phyloP scores from a whole-genome alignment of 2,329 filamentous ascomycete species.

The Colletotrichum melonis region DNA sequence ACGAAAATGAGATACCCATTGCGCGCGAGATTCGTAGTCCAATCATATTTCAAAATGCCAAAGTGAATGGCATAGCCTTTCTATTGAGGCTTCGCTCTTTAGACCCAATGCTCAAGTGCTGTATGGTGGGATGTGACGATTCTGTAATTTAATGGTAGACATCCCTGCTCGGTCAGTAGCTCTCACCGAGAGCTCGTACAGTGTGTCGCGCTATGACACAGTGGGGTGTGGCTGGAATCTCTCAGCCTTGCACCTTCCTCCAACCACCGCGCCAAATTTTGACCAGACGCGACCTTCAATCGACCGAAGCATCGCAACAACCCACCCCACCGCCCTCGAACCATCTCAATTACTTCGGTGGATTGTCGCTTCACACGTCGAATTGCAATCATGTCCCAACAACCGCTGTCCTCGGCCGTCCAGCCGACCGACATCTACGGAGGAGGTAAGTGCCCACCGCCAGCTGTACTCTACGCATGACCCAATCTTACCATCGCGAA shows the following conservation, averaged over 20 bases:
- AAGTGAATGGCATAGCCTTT: not conserved
- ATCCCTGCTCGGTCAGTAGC: slow-evolving; percentile 18
- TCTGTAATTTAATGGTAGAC: not conserved
- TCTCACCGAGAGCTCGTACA: slow-evolving; percentile 33
- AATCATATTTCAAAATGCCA: not conserved
- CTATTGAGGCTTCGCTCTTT: not conserved
- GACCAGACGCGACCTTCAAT: slow-evolving; percentile 28
- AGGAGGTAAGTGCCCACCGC: slow-evolving; percentile 59
- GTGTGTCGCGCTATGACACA: slow-evolving; percentile 28
- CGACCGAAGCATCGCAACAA: slow-evolving; percentile 29
- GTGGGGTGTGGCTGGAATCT: slow-evolving; percentile 34
- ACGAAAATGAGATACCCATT: not conserved
- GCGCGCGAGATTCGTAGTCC: not conserved
- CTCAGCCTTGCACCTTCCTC: slow-evolving; percentile 36
- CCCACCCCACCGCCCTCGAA: slow-evolving; percentile 1
- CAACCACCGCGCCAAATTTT: slow-evolving; percentile 33
- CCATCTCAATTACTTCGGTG: slow-evolving; percentile 19
- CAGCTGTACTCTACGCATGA: slow-evolving; percentile 18
- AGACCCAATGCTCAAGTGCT: not conserved
- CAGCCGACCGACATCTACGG: slow-evolving; percentile 73
- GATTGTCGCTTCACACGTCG: slow-evolving; percentile 12
- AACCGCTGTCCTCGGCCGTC: slow-evolving; percentile 65
- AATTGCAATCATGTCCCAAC: slow-evolving; percentile 61
- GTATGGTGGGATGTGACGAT: not conserved
- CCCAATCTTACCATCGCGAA: slow-evolving; percentile 15